Evolutionary conservation across 768 basidiomycete species (phyloP).

Genomic region (Trametes sanguinea): DNA sequence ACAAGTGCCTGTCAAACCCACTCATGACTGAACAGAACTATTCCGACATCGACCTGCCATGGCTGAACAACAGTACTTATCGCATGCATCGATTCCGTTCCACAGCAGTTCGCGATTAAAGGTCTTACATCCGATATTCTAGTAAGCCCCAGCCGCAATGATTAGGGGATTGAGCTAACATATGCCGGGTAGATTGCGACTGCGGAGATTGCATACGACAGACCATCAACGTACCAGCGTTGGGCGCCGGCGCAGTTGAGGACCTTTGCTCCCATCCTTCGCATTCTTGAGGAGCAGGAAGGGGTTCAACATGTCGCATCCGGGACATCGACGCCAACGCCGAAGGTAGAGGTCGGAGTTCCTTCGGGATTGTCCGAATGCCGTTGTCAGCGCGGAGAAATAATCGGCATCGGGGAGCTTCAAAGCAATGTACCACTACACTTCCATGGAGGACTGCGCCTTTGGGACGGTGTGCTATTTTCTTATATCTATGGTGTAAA

Average conservation of each 20-base stretch:
- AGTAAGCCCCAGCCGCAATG: conserved; percentile 41
- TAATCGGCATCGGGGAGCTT: neutral
- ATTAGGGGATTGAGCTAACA: neutral
- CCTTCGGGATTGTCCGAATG: neutral
- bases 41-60: conserved; percentile 50
- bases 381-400: conserved; percentile 1
- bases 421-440: neutral
- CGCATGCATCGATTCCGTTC: conserved; percentile 86
- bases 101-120: conserved; percentile 75
- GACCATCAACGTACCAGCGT: conserved; percentile 51
- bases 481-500: too few relatives aligned
- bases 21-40: conserved; percentile 45
- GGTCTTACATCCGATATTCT: conserved; percentile 84
- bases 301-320: conserved; percentile 2
- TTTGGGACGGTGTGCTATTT: too few relatives aligned
- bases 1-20: neutral
- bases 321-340: conserved; percentile 21
- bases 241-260: conserved; percentile 56
- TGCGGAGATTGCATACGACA: conserved; percentile 66
- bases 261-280: conserved; percentile 27
- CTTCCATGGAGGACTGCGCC: too few relatives aligned
- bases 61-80: conserved; percentile 56
- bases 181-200: conserved; percentile 54
- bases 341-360: conserved; percentile 17
- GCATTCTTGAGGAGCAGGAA: conserved; percentile 18